Conservation (phyloP, 305 asterid genomes). For the Plantago coronopus region DNA sequence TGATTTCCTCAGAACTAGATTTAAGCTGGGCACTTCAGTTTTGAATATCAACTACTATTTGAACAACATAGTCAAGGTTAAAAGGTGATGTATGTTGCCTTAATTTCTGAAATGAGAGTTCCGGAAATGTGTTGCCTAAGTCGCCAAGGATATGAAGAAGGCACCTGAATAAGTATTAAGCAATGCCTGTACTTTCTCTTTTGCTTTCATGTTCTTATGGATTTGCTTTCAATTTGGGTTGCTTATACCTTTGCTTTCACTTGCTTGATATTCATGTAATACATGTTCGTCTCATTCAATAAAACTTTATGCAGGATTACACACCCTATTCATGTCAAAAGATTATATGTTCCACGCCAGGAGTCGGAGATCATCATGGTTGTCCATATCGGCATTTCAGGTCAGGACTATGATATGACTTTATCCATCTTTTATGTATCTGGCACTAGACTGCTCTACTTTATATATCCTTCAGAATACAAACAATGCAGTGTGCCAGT, state of each 20-base stretch:
- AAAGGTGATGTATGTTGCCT: not conserved
- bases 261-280: constrained; percentile 2
- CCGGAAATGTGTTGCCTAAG: too few relatives aligned
- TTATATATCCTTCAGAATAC: not conserved
- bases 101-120: too few relatives aligned
- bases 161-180: not conserved
- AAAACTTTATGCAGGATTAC: constrained; percentile 66
- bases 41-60: too few relatives aligned
- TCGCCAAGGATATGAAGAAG: not conserved
- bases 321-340: constrained; percentile 96
- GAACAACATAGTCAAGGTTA: not conserved
- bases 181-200: too few relatives aligned
- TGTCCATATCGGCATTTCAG: constrained; percentile 97
- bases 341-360: constrained; percentile 57
- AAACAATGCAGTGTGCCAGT: constrained; percentile 1
- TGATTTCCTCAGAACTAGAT: not conserved
- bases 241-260: not conserved
- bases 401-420: constrained; percentile 34
- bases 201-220: not conserved
- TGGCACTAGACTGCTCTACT: constrained; percentile 6
- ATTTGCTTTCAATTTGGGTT: not conserved
- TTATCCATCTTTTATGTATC: constrained; percentile 16
- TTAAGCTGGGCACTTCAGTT: not conserved
- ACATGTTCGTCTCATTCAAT: constrained; percentile 15
- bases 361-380: constrained; percentile 20